Base-by-base conservation (phyloP, 768 basidiomycete species). In the Phylloporus scabripes region DNA sequence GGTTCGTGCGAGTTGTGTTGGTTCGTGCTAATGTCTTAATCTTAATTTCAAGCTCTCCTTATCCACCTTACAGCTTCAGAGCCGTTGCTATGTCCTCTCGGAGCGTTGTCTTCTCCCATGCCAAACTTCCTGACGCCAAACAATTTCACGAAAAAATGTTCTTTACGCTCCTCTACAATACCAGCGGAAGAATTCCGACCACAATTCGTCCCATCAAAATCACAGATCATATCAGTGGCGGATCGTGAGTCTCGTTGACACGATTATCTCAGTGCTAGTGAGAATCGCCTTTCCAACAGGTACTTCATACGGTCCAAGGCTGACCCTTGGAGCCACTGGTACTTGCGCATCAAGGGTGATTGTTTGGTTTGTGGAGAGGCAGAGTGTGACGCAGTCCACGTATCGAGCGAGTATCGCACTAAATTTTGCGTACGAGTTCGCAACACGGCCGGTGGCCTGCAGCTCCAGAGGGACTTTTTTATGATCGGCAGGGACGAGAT, bases 321-420 rank as follows among this genome's bases (percentile, higher is more conserved):
- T 26, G 48, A 49, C n/a, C 48, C 42, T 15, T 28, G n/a, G 42
- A 49, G 48, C 26, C 26, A 49, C 20, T 49, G 48, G 48, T 49
- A 43, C 42, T 23, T 44, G 42, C 36, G 36, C 21, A 24, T 31
- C 20, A 34, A 26, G 11, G 42, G 36, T n/a, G 15, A 10, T 14
- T 49, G 48, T 32, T 36, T 43, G 1, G 48, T 49, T 11, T 49
- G 48, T 14, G 36, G 36, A 15, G 21, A 32, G 11, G 23, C 14
- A 8, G 39, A 7, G 6, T 49, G 42, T 34, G n/a, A 38, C 6
- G 36, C 31, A 17, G n/a, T 49, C 29, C 48, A 49, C 15, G 42
- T 49, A n/a, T 49, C 48, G 2, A 49, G 42, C 48, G 37, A 49
- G 18, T 31, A 43, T 31, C 42, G 48, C 28, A 37, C 48, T 2